Evolutionary conservation across 1,284 basidiomycete genomes (phyloP).

Genomic region (Heimioporus retisporus): DNA sequence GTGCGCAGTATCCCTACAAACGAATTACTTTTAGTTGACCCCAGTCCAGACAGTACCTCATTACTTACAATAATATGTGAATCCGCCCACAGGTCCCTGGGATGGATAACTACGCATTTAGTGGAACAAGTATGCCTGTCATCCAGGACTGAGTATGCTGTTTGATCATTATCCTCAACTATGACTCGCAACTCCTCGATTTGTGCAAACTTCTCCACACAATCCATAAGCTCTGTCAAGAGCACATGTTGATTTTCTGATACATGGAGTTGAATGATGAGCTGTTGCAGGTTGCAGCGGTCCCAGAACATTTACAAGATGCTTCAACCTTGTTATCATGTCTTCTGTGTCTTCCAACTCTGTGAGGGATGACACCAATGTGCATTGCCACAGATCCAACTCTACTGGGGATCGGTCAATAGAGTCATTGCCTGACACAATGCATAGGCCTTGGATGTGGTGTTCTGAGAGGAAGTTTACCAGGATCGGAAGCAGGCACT

Average conservation of each 20-base stretch:
- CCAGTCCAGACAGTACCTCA: neutral
- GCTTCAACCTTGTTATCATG: neutral
- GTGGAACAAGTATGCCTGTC: neutral
- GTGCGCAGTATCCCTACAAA: neutral
- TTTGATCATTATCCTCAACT: neutral
- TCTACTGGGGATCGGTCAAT: neutral
- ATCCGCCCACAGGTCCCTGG: neutral
- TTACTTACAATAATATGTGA: neutral
- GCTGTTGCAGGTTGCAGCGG: neutral
- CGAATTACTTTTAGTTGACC: neutral
- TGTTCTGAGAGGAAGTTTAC: neutral
- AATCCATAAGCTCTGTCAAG: neutral
- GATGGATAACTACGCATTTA: neutral
- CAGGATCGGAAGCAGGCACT: neutral
- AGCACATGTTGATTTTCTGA: neutral
- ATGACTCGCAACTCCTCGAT: neutral
- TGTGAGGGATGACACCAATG: neutral
- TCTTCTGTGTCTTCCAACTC: neutral
- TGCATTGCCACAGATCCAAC: neutral
- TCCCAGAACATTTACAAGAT: neutral
- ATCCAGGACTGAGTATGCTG: neutral
- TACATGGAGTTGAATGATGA: neutral
- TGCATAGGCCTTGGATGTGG: neutral
- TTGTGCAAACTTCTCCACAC: neutral
- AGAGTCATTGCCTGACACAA: neutral